Percentiles rank a stretch among this genome's conserved stretches.
These are phyloP conservation scores for Helotiales sp. DNA, from an alignment of 2,329 filamentous ascomycete genomes.

Conservation along the genomic window DNA sequence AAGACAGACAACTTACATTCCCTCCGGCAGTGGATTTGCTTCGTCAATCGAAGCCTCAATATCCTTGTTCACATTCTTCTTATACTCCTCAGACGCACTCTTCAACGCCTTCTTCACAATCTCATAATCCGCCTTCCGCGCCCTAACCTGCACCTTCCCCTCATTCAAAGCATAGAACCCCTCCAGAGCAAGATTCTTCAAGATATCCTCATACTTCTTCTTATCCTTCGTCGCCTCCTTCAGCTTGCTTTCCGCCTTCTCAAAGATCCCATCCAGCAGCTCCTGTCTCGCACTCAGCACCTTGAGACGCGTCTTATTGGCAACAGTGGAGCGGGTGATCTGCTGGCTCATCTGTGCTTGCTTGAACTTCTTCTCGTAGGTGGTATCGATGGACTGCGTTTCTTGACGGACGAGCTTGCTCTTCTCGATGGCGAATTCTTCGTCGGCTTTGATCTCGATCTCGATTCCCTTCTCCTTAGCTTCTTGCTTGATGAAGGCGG, in stretches of 20 bases:
- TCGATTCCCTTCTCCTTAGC: conserved; percentile 95
- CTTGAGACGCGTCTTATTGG: conserved; percentile 93
- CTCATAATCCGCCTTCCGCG: conserved; percentile 77
- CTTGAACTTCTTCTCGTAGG: conserved; percentile 99
- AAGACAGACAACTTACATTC: conserved; percentile 65
- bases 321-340: conserved; percentile 92
- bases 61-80: conserved; percentile 72
- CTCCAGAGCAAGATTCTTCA: conserved; percentile 84
- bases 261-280: conserved; percentile 87
- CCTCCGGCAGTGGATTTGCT: conserved; percentile 75
- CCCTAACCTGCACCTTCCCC: conserved; percentile 71
- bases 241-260: conserved; percentile 74
- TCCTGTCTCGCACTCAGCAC: conserved; percentile 87
- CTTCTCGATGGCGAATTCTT: conserved; percentile 99
- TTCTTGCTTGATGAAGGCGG: conserved; percentile 99
- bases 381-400: conserved; percentile 84
- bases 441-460: conserved; percentile 97
- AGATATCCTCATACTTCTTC: conserved; percentile 70
- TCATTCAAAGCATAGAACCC: conserved; percentile 88
- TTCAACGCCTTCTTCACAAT: conserved; percentile 76
- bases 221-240: conserved; percentile 65
- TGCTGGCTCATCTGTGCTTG: conserved; percentile 98
- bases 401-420: conserved; percentile 97
- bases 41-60: conserved; percentile 73
- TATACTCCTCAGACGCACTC: conserved; percentile 78